phyloP scores from a whole-genome alignment of 371 early-diverging fungal genomes.

The Apophysomyces elegans region DNA sequence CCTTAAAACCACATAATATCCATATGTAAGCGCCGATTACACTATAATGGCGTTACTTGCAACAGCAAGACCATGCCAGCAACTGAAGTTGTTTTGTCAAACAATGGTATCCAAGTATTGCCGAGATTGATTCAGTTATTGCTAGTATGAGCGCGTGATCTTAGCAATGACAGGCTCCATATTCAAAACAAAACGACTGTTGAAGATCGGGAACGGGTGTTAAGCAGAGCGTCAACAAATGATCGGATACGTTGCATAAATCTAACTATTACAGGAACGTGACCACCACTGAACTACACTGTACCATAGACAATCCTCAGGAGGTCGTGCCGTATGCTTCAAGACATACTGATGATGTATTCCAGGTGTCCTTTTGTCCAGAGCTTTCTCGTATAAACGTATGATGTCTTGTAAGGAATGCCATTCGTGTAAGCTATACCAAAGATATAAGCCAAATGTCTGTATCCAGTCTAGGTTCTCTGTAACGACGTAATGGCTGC shows the following conservation, averaged over 20 bases:
- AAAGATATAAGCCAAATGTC: not conserved
- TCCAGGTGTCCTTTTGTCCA: not conserved
- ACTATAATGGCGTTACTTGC: too few relatives aligned
- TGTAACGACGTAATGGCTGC: not conserved
- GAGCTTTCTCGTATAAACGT: not conserved
- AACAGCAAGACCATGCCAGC: too few relatives aligned
- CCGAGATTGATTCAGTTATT: too few relatives aligned
- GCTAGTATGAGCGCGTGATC: too few relatives aligned
- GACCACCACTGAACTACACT: not conserved
- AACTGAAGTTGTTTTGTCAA: too few relatives aligned
- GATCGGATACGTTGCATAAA: not conserved
- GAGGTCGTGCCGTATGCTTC: not conserved
- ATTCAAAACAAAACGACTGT: too few relatives aligned
- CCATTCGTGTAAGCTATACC: not conserved
- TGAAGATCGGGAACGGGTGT: too few relatives aligned
- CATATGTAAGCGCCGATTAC: too few relatives aligned
- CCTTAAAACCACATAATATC: too few relatives aligned
- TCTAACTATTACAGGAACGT: not conserved
- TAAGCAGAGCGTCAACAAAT: not conserved
- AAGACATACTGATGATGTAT: conserved; percentile 1
- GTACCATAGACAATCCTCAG: not conserved
- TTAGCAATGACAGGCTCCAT: too few relatives aligned
- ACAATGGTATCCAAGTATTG: too few relatives aligned
- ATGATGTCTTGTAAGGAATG: not conserved
- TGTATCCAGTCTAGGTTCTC: conserved; percentile 2